Evolutionary conservation across 257 asterid genomes (phyloP).

Genomic region (Ligustrum vulgare): DNA sequence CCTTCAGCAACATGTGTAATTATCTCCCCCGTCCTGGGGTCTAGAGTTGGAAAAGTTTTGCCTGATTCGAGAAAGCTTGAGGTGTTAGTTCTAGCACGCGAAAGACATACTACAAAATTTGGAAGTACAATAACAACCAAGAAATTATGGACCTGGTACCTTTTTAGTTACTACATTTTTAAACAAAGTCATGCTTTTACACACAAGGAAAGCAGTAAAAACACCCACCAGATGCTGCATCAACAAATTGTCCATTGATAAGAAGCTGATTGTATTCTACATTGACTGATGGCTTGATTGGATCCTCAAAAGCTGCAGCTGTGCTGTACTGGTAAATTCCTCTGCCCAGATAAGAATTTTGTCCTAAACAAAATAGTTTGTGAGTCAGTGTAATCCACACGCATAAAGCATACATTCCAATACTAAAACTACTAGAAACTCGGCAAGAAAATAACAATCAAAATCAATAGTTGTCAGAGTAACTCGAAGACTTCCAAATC

Average conservation of each 20-base stretch:
- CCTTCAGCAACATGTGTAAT: conserved; percentile 93
- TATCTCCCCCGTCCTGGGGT: conserved; percentile 87
- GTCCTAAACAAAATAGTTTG: conserved; percentile 46
- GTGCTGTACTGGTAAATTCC: conserved; percentile 57
- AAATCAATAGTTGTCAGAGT: neutral
- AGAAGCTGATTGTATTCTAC: conserved; percentile 75
- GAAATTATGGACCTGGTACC: neutral
- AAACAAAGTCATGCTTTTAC: neutral
- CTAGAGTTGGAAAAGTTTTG: conserved; percentile 82
- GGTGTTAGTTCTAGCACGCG: conserved; percentile 15
- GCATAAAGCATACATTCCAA: neutral
- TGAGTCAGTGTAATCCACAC: neutral
- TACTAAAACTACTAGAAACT: neutral
- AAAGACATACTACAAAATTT: neutral
- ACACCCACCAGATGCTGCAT: conserved; percentile 73
- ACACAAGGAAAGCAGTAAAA: neutral
- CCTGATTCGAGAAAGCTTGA: conserved; percentile 43
- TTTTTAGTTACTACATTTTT: neutral
- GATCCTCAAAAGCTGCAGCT: conserved; percentile 70
- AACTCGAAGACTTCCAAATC: neutral
- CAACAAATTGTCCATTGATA: conserved; percentile 84
- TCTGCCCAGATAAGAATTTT: conserved; percentile 34
- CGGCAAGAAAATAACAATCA: neutral
- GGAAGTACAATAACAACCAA: neutral
- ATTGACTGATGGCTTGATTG: conserved; percentile 73